Evolutionary conservation across 768 basidiomycete genomes (phyloP), one percentile per base, ranked within the genome.

Genomic region (Pholiota conissans): DNA sequence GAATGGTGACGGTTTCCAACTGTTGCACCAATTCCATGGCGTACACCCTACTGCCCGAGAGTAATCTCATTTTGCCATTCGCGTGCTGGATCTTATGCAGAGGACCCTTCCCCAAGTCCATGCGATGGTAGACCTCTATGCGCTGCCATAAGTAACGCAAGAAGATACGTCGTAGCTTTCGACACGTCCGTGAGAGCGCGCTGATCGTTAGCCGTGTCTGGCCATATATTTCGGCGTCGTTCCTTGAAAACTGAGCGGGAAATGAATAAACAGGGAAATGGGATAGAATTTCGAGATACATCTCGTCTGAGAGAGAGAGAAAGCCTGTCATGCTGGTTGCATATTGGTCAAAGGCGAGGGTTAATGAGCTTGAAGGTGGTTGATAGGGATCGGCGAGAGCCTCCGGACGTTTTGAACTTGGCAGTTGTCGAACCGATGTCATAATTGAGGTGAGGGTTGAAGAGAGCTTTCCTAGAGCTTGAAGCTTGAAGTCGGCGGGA

Each of bases 281-380:
- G 11, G 64, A 64, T 4, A 63, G 20, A 27, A 70, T 70, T 29
- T 69, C 66, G 2, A 67, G 56, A 8, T 69, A 60, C 5, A 71
- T 47, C 37, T 72, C 71, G 24, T 62, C 55, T 2, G 68, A 65
- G 16, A 71, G 53, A 8, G 53, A 59, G 10, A 63, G 58, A 24
- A 69, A 48, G 0, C 67, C 66, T 14, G n/a, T n/a, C n/a, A n/a
- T n/a, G n/a, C n/a, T n/a, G n/a, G n/a, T n/a, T n/a, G n/a, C n/a
- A n/a, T n/a, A n/a, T n/a, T n/a, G n/a, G n/a, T n/a, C n/a, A n/a
- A n/a, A n/a, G n/a, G n/a, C n/a, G n/a, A n/a, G n/a, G n/a, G n/a
- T n/a, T n/a, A n/a, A n/a, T n/a, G n/a, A n/a, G n/a, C n/a, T n/a
- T n/a, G n/a, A n/a, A n/a, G n/a, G n/a, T n/a, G n/a, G n/a, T n/a